Percentiles rank a stretch among this genome's conserved stretches.
Evolutionary conservation across 1,284 basidiomycete species (phyloP).

Genomic region (Cryptococcus maquisensis): DNA sequence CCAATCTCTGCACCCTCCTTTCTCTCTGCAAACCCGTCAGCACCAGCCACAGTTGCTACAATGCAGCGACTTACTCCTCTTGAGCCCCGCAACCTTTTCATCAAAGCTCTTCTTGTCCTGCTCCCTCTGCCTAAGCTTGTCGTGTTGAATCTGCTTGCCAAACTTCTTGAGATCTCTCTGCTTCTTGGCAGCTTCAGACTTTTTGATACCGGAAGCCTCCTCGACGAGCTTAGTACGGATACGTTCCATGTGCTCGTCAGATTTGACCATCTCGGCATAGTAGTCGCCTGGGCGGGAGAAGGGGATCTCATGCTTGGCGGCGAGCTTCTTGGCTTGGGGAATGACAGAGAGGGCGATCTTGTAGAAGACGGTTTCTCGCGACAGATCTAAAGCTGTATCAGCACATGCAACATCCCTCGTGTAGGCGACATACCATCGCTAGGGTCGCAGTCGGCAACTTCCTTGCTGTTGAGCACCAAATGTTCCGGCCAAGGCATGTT

Average conservation of each 20-base stretch:
- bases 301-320: conserved; percentile 65
- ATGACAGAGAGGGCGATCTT: conserved; percentile 88
- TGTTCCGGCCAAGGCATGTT: conserved; percentile 81
- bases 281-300: conserved; percentile 94
- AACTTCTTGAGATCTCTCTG: conserved; percentile 97
- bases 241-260: conserved; percentile 95
- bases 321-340: conserved; percentile 67
- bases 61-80: conserved; percentile 66
- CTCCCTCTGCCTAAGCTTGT: conserved; percentile 76
- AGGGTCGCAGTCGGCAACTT: conserved; percentile 71
- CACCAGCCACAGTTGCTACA: background rate
- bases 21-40: conserved; percentile 56
- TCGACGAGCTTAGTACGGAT: conserved; percentile 87
- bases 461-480: conserved; percentile 67
- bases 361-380: conserved; percentile 93
- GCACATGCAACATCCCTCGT: background rate
- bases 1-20: conserved; percentile 75
- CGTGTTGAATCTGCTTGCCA: conserved; percentile 90
- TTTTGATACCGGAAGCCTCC: conserved; percentile 72
- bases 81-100: conserved; percentile 73
- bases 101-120: conserved; percentile 75
- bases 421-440: conserved; percentile 42
- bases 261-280: conserved; percentile 99
- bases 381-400: conserved; percentile 58
- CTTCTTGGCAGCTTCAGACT: conserved; percentile 82